Evolutionary conservation across 306 rosid genomes (phyloP).

Genomic region (Glycine soja): DNA sequence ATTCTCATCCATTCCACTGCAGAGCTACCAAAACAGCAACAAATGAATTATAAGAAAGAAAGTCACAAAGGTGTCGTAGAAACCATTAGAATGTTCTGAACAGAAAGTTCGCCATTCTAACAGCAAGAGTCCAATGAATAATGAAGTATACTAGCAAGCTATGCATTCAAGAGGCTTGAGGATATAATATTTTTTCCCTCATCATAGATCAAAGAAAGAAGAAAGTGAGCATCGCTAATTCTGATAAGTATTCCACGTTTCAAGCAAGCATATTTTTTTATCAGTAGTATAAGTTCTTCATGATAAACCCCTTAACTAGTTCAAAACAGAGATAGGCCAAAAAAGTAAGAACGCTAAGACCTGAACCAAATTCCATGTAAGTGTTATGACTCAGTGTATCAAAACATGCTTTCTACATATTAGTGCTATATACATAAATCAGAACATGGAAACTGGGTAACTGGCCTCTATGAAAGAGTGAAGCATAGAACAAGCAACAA

Average conservation of each 20-base stretch:
- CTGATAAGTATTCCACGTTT: constrained; percentile 9
- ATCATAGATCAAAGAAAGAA: constrained; percentile 5
- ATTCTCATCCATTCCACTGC: constrained; percentile 99
- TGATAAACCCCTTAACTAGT: constrained; percentile 34
- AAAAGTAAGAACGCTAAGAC: background rate
- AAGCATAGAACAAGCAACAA: constrained; percentile 29
- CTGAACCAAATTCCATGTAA: background rate
- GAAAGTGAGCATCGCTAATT: background rate
- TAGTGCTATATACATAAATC: background rate
- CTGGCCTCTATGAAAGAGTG: background rate
- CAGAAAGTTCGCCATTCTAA: background rate
- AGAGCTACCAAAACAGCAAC: constrained; percentile 65
- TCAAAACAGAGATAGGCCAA: constrained; percentile 17
- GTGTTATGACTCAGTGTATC: background rate
- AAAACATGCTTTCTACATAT: constrained; percentile 15
- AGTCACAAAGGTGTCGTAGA: constrained; percentile 5
- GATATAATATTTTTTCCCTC: background rate
- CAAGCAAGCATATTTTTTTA: background rate
- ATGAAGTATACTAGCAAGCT: constrained; percentile 21
- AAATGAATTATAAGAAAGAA: constrained; percentile 37
- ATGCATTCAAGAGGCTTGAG: background rate
- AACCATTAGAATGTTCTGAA: background rate
- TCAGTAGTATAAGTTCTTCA: background rate
- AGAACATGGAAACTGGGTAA: constrained; percentile 7
- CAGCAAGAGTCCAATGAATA: background rate